These are phyloP conservation scores for Hypoxylon lenormandii DNA, from an alignment of 495 filamentous ascomycete species.

Conservation along the genomic window DNA sequence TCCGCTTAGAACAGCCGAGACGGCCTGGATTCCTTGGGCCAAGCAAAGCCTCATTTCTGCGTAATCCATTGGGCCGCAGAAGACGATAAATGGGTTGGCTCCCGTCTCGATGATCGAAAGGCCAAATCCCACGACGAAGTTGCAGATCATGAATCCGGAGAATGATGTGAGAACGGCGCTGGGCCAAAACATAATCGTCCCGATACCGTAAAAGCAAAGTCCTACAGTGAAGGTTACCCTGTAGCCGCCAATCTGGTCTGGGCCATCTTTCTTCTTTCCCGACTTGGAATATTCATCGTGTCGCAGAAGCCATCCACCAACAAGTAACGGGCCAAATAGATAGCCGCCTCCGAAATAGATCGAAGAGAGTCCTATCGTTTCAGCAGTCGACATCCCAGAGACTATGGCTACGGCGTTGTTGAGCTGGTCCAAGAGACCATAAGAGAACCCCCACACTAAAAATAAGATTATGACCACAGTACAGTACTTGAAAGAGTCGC, in stretches of 20 bases:
- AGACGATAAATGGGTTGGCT: conserved; percentile 75
- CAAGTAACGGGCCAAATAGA: conserved; percentile 72
- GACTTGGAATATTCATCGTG: conserved; percentile 63
- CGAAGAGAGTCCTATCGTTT: conserved; percentile 56
- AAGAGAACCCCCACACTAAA: conserved; percentile 89
- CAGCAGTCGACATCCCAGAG: conserved; percentile 51
- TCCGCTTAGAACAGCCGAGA: conserved; percentile 74
- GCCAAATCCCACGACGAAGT: conserved; percentile 75
- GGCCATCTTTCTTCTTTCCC: conserved; percentile 39
- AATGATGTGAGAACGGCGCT: conserved; percentile 70
- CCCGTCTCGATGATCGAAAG: conserved; percentile 74
- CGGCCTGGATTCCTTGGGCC: conserved; percentile 75
- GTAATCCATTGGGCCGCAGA: conserved; percentile 63
- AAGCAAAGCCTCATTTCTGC: conserved; percentile 71
- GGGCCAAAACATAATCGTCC: conserved; percentile 76
- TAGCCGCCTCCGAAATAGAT: conserved; percentile 68
- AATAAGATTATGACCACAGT: conserved; percentile 80
- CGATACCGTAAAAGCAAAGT: conserved; percentile 71
- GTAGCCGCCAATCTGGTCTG: conserved; percentile 50
- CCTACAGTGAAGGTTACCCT: conserved; percentile 59
- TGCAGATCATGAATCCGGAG: conserved; percentile 71
- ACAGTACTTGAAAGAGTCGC: conserved; percentile 64
- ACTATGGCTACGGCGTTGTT: conserved; percentile 68
- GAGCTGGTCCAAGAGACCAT: conserved; percentile 81
- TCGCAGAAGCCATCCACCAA: conserved; percentile 73